phyloP scores from a whole-genome alignment of 192 early-diverging fungal genomes.

The Gryganskiella cystojenkinii region DNA sequence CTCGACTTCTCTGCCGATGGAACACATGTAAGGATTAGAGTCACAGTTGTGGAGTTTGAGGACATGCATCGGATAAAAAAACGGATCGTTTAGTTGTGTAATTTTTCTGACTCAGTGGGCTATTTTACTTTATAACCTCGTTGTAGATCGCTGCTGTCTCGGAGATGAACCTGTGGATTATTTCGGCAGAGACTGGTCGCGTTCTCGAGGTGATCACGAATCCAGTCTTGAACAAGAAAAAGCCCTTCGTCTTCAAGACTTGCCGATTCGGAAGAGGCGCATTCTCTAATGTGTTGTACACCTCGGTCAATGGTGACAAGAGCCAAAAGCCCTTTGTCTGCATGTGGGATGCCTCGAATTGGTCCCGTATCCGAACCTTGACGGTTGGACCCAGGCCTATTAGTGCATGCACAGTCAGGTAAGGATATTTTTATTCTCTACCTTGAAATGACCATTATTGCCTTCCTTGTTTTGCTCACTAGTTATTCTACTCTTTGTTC shows the following conservation, averaged over 20 bases:
- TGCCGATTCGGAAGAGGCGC: conserved; percentile 68
- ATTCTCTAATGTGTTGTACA: conserved; percentile 67
- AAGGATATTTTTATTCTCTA: too few relatives aligned
- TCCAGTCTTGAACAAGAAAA: conserved; percentile 54
- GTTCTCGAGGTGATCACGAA: conserved; percentile 59
- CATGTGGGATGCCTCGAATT: conserved; percentile 68
- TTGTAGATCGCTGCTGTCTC: conserved; percentile 64
- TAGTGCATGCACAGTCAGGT: conserved; percentile 77
- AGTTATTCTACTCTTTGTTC: too few relatives aligned
- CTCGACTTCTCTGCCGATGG: conserved; percentile 69
- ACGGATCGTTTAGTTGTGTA: too few relatives aligned
- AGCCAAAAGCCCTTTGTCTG: conserved; percentile 66
- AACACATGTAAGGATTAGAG: conserved; percentile 45
- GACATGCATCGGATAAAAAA: too few relatives aligned
- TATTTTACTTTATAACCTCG: too few relatives aligned
- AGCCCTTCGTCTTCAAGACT: conserved; percentile 56
- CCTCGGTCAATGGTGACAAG: conserved; percentile 70
- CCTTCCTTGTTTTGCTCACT: too few relatives aligned
- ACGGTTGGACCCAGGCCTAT: conserved; percentile 67
- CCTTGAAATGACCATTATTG: too few relatives aligned
- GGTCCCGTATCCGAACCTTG: conserved; percentile 61
- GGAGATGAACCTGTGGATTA: conserved; percentile 55
- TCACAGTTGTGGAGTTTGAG: too few relatives aligned
- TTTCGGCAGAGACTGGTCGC: conserved; percentile 53
- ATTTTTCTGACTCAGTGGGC: too few relatives aligned